Evolutionary conservation across 139 green algal species (phyloP).

Genomic region (Desmodesmus armatus): DNA sequence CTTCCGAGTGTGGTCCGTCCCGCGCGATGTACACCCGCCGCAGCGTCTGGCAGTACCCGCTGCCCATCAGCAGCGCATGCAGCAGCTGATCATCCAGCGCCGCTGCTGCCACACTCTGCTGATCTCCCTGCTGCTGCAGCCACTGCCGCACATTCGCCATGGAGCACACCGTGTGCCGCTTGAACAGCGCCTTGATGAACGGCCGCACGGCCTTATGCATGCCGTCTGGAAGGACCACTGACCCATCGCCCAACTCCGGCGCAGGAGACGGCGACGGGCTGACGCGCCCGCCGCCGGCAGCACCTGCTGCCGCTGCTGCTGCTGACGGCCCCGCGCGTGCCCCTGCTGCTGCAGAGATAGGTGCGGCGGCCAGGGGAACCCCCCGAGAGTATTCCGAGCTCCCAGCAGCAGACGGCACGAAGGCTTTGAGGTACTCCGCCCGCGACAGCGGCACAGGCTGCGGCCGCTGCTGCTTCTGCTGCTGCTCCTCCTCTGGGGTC

Average conservation of each 20-base stretch:
- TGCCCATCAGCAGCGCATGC: neutral
- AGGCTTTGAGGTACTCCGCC: slow-evolving; percentile 2
- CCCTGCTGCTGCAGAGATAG: neutral
- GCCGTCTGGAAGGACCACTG: too few relatives aligned
- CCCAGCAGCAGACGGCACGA: slow-evolving; percentile 22
- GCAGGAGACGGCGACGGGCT: too few relatives aligned
- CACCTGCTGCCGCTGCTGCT: slow-evolving; percentile 6
- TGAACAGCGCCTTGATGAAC: neutral
- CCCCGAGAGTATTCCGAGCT: too few relatives aligned
- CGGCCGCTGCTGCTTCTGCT: slow-evolving; percentile 11
- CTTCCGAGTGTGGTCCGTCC: neutral
- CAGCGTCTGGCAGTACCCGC: neutral
- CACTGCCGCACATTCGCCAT: slow-evolving; percentile 27
- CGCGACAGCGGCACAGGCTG: slow-evolving; percentile 11
- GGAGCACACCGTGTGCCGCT: neutral
- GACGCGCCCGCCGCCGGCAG: neutral
- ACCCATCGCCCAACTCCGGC: too few relatives aligned
- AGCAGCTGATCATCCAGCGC: slow-evolving; percentile 15
- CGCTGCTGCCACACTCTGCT: neutral
- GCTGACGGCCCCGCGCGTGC: neutral
- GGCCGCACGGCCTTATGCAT: neutral
- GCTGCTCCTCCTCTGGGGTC: neutral
- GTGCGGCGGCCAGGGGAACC: too few relatives aligned
- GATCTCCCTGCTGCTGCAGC: slow-evolving; percentile 4
- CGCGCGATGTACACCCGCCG: slow-evolving; percentile 14